A percentile compares a stretch with the other conserved stretches of the same genome.
Evolutionary conservation across 768 basidiomycete species (phyloP).

Genomic region (Lepiota subincarnata): DNA sequence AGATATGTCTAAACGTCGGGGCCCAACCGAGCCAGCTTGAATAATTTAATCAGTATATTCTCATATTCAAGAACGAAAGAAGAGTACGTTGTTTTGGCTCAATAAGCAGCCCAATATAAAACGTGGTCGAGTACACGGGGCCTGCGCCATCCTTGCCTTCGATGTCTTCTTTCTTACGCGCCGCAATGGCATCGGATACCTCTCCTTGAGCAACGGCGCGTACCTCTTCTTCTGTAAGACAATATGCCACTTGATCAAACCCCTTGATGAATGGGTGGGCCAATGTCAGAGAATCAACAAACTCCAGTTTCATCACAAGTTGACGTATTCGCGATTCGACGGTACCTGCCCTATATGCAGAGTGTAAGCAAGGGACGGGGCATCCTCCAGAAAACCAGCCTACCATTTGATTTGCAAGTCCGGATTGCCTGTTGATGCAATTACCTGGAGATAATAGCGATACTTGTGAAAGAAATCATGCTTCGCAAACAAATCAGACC

Average conservation of each 20-base stretch:
- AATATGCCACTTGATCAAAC: constrained; percentile 84
- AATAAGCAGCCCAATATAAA: constrained; percentile 93
- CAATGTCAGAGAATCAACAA: constrained; percentile 84
- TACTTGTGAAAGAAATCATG: constrained; percentile 98
- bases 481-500: constrained; percentile 92
- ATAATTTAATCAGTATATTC: constrained; percentile 8
- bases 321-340: constrained; percentile 96
- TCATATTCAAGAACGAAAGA: constrained; percentile 11
- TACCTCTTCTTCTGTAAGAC: constrained; percentile 83
- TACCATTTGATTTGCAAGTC: constrained; percentile 95
- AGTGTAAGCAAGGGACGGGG: neutral
- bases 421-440: constrained; percentile 79
- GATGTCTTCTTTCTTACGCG: constrained; percentile 74
- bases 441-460: constrained; percentile 93
- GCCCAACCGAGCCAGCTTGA: constrained; percentile 71
- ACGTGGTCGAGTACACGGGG: constrained; percentile 92
- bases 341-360: constrained; percentile 66
- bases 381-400: constrained; percentile 19
- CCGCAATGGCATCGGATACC: constrained; percentile 64
- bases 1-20: constrained; percentile 89
- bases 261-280: constrained; percentile 96
- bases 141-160: constrained; percentile 72
- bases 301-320: constrained; percentile 97
- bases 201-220: constrained; percentile 86
- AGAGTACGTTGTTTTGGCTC: constrained; percentile 80